Evolutionary conservation across 2,329 filamentous ascomycete genomes (phyloP).

Genomic region (Arthrobotrys megalospora): DNA sequence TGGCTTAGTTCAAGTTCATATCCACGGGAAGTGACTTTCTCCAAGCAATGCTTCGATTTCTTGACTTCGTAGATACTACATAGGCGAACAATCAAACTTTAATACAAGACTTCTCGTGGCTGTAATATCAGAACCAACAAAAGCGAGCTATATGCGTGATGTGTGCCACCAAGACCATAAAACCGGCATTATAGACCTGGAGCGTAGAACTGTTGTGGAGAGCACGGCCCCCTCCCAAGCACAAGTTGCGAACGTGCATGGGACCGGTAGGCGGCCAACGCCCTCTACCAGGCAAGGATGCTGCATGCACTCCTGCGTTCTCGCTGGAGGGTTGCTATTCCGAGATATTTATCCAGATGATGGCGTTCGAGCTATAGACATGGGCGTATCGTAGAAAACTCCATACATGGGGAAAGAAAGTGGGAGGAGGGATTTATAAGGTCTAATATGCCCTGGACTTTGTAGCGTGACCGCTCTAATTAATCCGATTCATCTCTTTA

Average conservation of each 20-base stretch:
- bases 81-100: not conserved
- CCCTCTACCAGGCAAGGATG: slow-evolving; percentile 47
- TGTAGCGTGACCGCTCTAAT: slow-evolving; percentile 35
- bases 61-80: slow-evolving; percentile 10
- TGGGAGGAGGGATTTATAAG: slow-evolving; percentile 59
- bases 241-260: slow-evolving; percentile 40
- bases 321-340: slow-evolving; percentile 40
- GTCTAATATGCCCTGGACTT: slow-evolving; percentile 38
- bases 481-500: slow-evolving; percentile 46
- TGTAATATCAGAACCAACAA: not conserved
- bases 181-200: not conserved
- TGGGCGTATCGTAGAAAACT: slow-evolving; percentile 30
- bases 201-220: slow-evolving; percentile 4
- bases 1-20: not conserved
- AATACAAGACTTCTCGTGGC: slow-evolving; percentile 10
- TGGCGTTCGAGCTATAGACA: slow-evolving; percentile 44
- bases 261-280: slow-evolving; percentile 49
- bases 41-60: slow-evolving; percentile 14
- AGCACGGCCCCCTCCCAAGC: slow-evolving; percentile 27
- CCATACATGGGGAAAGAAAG: slow-evolving; percentile 19
- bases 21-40: not conserved
- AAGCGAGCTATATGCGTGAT: slow-evolving; percentile 14
- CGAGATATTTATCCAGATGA: slow-evolving; percentile 59
- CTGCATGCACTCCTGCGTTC: slow-evolving; percentile 42
- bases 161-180: not conserved